Evolutionary conservation across 2,329 filamentous ascomycete genomes (phyloP).

Genomic region (Cercospora sp.): DNA sequence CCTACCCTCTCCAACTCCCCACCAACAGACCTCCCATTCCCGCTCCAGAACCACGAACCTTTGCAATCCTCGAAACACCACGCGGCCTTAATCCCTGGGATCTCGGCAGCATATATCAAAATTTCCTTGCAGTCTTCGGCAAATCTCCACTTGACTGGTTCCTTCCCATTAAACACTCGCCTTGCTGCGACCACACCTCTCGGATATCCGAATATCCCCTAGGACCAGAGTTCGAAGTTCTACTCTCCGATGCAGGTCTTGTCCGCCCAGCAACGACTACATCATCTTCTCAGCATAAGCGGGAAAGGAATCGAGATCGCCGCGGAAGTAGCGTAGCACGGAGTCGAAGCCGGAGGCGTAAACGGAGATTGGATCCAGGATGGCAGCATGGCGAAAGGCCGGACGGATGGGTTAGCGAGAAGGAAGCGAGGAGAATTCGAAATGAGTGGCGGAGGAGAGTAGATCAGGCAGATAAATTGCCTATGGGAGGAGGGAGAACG

Average conservation of each 20-base stretch:
- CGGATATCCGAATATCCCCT: slow-evolving; percentile 38
- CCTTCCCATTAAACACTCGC: slow-evolving; percentile 71
- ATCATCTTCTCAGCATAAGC: neutral
- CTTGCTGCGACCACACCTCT: slow-evolving; percentile 63
- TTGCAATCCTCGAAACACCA: slow-evolving; percentile 74
- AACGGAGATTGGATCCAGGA: slow-evolving; percentile 31
- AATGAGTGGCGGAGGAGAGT: slow-evolving; percentile 26
- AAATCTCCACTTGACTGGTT: slow-evolving; percentile 68
- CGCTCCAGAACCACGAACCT: slow-evolving; percentile 55
- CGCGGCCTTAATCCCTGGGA: slow-evolving; percentile 85
- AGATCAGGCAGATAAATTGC: slow-evolving; percentile 12
- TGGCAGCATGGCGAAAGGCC: slow-evolving; percentile 40
- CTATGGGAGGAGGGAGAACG: neutral
- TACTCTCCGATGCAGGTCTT: slow-evolving; percentile 37
- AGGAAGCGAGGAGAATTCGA: slow-evolving; percentile 33
- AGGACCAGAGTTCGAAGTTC: slow-evolving; percentile 38
- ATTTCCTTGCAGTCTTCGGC: slow-evolving; percentile 82
- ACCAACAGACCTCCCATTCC: slow-evolving; percentile 39
- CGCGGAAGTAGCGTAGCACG: slow-evolving; percentile 9
- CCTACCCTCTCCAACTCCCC: slow-evolving; percentile 56
- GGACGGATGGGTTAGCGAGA: slow-evolving; percentile 36
- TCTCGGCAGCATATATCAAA: slow-evolving; percentile 62
- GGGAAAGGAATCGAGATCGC: slow-evolving; percentile 14
- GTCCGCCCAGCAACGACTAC: slow-evolving; percentile 22
- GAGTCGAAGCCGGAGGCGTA: slow-evolving; percentile 22